These are phyloP conservation scores for Capsicum baccatum DNA, from an alignment of 257 asterid species.

Conservation along the genomic window DNA sequence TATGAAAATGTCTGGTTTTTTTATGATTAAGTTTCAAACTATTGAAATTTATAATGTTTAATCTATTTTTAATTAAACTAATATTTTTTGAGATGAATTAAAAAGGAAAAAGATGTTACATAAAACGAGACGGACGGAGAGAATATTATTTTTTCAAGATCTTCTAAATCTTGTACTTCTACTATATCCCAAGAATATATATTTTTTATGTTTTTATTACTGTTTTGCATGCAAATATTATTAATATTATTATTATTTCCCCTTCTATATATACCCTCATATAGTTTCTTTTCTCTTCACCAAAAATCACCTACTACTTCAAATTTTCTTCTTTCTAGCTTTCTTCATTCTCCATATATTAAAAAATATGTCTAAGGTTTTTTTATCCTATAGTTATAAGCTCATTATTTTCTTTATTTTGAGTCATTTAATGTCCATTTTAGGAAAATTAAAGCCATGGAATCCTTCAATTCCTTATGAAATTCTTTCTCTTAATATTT, in stretches of 20 bases:
- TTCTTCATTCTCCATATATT: slow-evolving; percentile 20
- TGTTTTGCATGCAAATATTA: slow-evolving; percentile 24
- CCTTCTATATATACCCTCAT: not conserved
- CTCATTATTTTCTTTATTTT: slow-evolving; percentile 33
- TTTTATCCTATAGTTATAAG: slow-evolving; percentile 25
- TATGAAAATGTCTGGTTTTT: too few species aligned
- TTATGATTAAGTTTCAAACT: too few species aligned
- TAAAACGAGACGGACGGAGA: too few species aligned
- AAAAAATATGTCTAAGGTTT: slow-evolving; percentile 43
- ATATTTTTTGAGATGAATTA: too few species aligned
- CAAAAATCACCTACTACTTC: slow-evolving; percentile 23
- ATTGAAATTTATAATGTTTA: too few species aligned
- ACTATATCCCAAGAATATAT: not conserved
- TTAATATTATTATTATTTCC: not conserved
- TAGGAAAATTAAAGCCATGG: slow-evolving; percentile 37
- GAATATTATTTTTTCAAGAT: not conserved
- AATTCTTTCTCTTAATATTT: slow-evolving; percentile 31
- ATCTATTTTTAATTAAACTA: too few species aligned
- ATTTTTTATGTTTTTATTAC: not conserved
- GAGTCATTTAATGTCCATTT: slow-evolving; percentile 36
- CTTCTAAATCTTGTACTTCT: not conserved
- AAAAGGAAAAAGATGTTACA: too few species aligned
- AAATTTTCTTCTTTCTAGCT: slow-evolving; percentile 24
- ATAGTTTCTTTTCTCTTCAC: slow-evolving; percentile 1
- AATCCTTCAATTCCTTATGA: slow-evolving; percentile 34